These are phyloP conservation scores for Fagus sylvatica DNA, from an alignment of 306 rosid genomes.

Conservation along the genomic window DNA sequence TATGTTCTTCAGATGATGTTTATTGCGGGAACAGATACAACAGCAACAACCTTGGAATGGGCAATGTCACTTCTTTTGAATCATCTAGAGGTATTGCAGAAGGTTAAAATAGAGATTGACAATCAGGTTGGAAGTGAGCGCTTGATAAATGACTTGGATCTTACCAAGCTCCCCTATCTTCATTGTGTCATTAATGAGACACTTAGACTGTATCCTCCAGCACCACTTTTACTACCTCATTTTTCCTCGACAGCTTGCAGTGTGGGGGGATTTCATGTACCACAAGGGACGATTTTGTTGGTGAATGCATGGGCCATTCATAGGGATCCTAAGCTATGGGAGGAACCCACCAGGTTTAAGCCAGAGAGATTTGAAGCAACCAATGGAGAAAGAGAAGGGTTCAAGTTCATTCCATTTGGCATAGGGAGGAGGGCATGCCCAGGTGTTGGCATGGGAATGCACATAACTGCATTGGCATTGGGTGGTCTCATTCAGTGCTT, in stretches of 20 bases:
- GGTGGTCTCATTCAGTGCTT: constrained; percentile 33
- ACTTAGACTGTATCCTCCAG: constrained; percentile 35
- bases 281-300: constrained; percentile 40
- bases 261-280: constrained; percentile 40
- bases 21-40: constrained; percentile 33
- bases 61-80: constrained; percentile 28
- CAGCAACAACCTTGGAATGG: constrained; percentile 36
- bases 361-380: constrained; percentile 46
- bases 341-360: constrained; percentile 16
- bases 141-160: constrained; percentile 30
- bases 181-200: constrained; percentile 34
- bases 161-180: constrained; percentile 25
- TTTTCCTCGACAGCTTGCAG: constrained; percentile 27
- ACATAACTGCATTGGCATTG: constrained; percentile 19
- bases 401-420: constrained; percentile 29
- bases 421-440: constrained; percentile 20
- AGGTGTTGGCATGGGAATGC: background rate
- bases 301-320: constrained; percentile 47
- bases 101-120: constrained; percentile 22
- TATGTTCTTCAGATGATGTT: background rate
- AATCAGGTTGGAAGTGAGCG: background rate
- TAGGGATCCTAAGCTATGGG: constrained; percentile 31
- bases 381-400: constrained; percentile 10
- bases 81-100: constrained; percentile 25
- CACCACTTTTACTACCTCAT: constrained; percentile 39